These are phyloP conservation scores for Phlebopus sp. DNA, from an alignment of 1,284 basidiomycete species.

Conservation along the genomic window DNA sequence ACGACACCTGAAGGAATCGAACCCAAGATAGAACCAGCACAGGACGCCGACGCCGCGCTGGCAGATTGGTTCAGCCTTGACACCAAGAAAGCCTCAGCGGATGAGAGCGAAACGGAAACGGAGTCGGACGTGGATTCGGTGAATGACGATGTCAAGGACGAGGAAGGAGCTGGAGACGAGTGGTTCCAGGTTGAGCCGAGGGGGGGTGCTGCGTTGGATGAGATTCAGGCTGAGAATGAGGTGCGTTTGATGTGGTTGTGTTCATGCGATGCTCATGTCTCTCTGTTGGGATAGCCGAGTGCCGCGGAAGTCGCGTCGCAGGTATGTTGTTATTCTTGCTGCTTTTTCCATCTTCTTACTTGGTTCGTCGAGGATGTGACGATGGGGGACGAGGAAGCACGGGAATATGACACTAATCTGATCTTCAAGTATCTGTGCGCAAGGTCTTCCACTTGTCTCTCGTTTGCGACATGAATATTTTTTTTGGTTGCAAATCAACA, in stretches of 20 bases:
- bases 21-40: constrained; percentile 29
- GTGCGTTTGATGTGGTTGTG: constrained; percentile 2
- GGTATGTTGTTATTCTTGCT: constrained; percentile 9
- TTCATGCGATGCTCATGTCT: not conserved
- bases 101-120: constrained; percentile 41
- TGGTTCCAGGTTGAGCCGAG: constrained; percentile 24
- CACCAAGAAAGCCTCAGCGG: constrained; percentile 6
- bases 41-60: constrained; percentile 43
- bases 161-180: constrained; percentile 23
- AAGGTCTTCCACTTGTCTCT: not conserved
- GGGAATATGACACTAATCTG: constrained; percentile 71
- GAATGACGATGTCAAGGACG: constrained; percentile 52
- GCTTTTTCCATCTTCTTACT: constrained; percentile 4
- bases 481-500: constrained; percentile 25
- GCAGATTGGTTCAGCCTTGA: constrained; percentile 67
- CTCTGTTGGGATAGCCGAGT: constrained; percentile 17
- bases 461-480: not conserved
- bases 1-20: constrained; percentile 21
- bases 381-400: constrained; percentile 72
- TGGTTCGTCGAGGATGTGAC: constrained; percentile 31
- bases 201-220: constrained; percentile 24
- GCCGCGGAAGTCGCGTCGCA: constrained; percentile 8
- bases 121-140: constrained; percentile 72
- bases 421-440: constrained; percentile 81
- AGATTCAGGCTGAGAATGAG: constrained; percentile 30